Evolutionary conservation across 2,329 filamentous ascomycete species (phyloP), one percentile per base, ranked within the genome.

Genomic region (Chalara sp.): DNA sequence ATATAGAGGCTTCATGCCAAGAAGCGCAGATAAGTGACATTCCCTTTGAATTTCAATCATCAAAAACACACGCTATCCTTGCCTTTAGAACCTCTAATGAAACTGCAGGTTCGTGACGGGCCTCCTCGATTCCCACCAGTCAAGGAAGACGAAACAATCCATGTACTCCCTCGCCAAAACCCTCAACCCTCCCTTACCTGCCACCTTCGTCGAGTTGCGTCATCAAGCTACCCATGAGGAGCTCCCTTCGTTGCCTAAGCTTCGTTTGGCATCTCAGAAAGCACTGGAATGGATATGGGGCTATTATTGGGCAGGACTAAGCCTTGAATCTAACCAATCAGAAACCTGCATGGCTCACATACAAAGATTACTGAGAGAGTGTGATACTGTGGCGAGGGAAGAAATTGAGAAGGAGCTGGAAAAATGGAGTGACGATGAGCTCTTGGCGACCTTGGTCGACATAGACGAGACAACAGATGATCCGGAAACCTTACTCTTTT

Each of bases 181-280:
- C 39, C 80, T 89, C 51, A 82, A 80, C 0, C 70, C 35, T 8
- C 35, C 35, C 8, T n/a, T 90, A 51, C 86, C 86, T 0, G 81
- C 84, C 0, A 84, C 86, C 0, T 95, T 96, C 67, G 89, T 96
- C 49, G 90, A 95, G 72, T 74, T 95, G 52, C 81, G 91, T 44
- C 91, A 96, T 67, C 87, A 95, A 70, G 88, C 87, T 42, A 95
- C 90, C 40, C 91, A 97, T 67, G 88, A 95, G 67, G 87, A 90
- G 64, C 72, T 96, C 51, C 91, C 91, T 0, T 83, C 84, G 1
- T 72, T 96, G 48, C 75, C 79, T 8, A 83, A 89, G 56, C 72
- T 96, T 55, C 80, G 89, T 48, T 76, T 76, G 35, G 86, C 86
- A 1, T 81, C 86, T 1, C 71, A 75, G 56, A 81, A 85, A 60